Base-by-base conservation (phyloP, 2,329 filamentous ascomycete genomes). In the Albophoma yamanashiensis region DNA sequence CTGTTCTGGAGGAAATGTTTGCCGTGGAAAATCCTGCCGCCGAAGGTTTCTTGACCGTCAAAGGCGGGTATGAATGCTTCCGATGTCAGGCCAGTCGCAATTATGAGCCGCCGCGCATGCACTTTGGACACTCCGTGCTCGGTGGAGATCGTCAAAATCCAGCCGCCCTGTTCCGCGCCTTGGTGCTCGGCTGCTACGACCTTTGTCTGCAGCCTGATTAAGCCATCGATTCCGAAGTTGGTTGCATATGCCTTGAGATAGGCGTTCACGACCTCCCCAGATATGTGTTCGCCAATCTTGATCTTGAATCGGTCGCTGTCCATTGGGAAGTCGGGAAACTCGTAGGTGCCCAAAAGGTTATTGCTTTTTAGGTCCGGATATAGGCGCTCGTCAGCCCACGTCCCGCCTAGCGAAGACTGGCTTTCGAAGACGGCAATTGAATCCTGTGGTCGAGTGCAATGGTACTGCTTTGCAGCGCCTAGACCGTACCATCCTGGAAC, bases 321-420 rank as follows among this genome's bases (percentile, higher is more conserved):
- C 84, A 92, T 88, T 22, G 88, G 87, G 62, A 89, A 90, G 66
- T 91, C 89, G 0, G 84, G 83, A 66, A 83, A 91, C 70, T 92
- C 87, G 65, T 87, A 90, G 0, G 84, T 88, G 3, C 89, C 88
- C 14, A 87, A 70, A 69, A 90, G 80, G 67, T 92, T 92, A 72
- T 93, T 92, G 58, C 83, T 86, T 66, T 85, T 88, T 56, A 93
- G 78, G 1, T 83, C 85, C 0, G 85, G 82, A 69, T 92, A 88
- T 0, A 91, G 73, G 1, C 88, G 80, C 43, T 87, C 76, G 60
- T 83, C 76, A 11, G 85, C 82, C 89, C 89, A 92, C 20, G 85
- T 84, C 4, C 89, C 89, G 1, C 89, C 89, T 6, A 86, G 67
- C 0, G 82, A 81, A 15, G 76, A 69, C 14, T 78, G 77, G 6